A percentile compares a stretch with the other conserved stretches of the same genome.
Conservation (phyloP, 192 early-diverging fungal species). For the Obelidium mucronatum region DNA sequence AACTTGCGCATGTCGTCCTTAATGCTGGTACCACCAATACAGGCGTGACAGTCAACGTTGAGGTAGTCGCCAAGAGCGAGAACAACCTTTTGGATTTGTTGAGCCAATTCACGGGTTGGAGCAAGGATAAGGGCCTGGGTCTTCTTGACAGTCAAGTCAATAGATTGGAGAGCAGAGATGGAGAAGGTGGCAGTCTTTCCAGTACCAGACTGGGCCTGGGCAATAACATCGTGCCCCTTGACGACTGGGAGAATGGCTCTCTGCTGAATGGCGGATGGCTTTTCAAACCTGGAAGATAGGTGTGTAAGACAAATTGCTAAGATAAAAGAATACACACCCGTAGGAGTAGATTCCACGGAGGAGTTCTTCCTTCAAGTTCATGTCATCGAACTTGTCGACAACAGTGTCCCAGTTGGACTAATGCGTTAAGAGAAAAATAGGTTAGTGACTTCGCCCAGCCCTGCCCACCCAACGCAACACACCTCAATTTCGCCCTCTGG, state of each 20-base stretch:
- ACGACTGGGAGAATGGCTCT: constrained; percentile 93
- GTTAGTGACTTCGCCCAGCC: too few species aligned
- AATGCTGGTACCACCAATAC: constrained; percentile 97
- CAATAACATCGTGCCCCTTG: constrained; percentile 97
- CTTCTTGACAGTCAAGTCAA: constrained; percentile 79
- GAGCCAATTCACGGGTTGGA: constrained; percentile 98
- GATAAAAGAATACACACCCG: constrained; percentile 39
- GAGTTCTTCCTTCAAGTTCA: constrained; percentile 96
- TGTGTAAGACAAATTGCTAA: background rate
- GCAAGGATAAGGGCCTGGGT: constrained; percentile 96
- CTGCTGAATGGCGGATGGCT: constrained; percentile 98
- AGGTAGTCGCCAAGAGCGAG: constrained; percentile 94
- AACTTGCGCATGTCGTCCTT: constrained; percentile 89
- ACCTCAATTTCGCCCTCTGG: constrained; percentile 54
- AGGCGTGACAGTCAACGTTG: constrained; percentile 92
- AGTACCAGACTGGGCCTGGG: constrained; percentile 99
- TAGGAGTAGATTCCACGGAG: constrained; percentile 97
- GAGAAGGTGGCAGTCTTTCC: constrained; percentile 99
- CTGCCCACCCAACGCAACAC: background rate
- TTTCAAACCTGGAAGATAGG: constrained; percentile 65
- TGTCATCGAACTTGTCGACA: constrained; percentile 88
- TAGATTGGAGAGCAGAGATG: constrained; percentile 95
- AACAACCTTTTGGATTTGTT: constrained; percentile 97
- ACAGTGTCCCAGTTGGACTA: constrained; percentile 45
- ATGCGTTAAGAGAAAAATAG: too few species aligned